phyloP scores from a whole-genome alignment of 2,329 filamentous ascomycete species.

The Fusarium ambrosium region DNA sequence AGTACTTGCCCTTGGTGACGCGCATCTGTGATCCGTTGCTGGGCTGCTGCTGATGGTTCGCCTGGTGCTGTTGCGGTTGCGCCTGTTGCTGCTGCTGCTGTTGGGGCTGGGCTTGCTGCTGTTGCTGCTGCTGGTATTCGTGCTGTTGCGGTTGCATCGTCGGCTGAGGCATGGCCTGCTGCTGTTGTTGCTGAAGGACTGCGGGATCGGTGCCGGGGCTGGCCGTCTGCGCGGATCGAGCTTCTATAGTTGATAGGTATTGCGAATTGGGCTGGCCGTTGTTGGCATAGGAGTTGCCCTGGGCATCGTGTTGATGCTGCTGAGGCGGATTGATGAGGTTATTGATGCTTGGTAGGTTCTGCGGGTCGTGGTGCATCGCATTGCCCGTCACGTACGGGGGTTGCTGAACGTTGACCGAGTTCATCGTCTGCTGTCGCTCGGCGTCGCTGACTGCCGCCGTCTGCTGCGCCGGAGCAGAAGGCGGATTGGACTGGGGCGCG shows the following conservation, averaged over 20 bases:
- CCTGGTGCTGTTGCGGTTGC: constrained; percentile 43
- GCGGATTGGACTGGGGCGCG: constrained; percentile 33
- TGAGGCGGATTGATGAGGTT: constrained; percentile 78
- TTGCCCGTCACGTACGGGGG: constrained; percentile 45
- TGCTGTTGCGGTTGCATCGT: constrained; percentile 49
- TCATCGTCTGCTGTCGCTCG: constrained; percentile 45
- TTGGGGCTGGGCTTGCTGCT: constrained; percentile 46
- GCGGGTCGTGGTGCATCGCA: constrained; percentile 61
- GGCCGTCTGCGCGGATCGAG: constrained; percentile 48
- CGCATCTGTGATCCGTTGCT: constrained; percentile 61
- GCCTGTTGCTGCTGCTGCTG: constrained; percentile 46
- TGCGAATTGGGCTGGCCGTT: constrained; percentile 42
- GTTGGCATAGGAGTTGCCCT: constrained; percentile 51
- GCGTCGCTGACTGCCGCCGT: constrained; percentile 38
- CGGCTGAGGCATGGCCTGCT: constrained; percentile 48
- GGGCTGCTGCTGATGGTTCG: constrained; percentile 50
- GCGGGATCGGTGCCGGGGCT: constrained; percentile 57
- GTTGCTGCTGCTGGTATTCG: constrained; percentile 44
- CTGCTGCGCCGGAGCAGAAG: constrained; percentile 36
- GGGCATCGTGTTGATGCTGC: constrained; percentile 56
- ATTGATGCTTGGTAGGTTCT: constrained; percentile 84
- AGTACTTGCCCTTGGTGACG: constrained; percentile 97
- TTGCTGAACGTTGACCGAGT: constrained; percentile 47
- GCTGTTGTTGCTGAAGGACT: constrained; percentile 55
- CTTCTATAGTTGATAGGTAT: constrained; percentile 47